These are phyloP conservation scores for Ballota nigra DNA, from an alignment of 257 asterid genomes.

Conservation along the genomic window DNA sequence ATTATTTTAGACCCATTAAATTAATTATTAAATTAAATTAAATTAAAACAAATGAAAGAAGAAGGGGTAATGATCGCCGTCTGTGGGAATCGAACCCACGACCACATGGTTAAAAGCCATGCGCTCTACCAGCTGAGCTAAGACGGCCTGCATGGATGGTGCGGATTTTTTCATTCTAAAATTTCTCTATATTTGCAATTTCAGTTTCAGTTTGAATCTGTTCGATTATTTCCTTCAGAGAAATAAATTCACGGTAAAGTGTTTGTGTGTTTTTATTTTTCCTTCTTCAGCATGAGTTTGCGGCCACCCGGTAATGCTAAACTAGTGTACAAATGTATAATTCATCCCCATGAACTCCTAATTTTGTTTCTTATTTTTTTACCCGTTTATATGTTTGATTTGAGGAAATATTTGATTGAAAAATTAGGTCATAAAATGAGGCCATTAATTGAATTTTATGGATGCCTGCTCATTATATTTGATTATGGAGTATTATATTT, in stretches of 20 bases:
- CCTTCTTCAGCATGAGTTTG: background rate
- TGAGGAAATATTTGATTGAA: background rate
- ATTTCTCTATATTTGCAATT: too few species aligned
- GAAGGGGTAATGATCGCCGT: too few species aligned
- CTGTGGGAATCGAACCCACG: slow-evolving; percentile 99
- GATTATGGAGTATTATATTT: background rate
- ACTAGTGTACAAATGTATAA: background rate
- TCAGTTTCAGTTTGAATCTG: background rate
- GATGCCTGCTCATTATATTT: background rate
- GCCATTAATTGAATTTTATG: background rate
- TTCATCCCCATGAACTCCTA: background rate
- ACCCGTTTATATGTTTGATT: background rate
- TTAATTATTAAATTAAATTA: too few species aligned
- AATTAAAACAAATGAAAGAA: too few species aligned
- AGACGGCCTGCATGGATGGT: slow-evolving; percentile 36
- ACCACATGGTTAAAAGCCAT: slow-evolving; percentile 97
- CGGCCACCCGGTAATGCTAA: background rate
- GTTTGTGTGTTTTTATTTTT: background rate
- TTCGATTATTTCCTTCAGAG: background rate
- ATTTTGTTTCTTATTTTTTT: background rate
- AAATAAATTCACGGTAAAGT: background rate
- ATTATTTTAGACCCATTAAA: too few species aligned
- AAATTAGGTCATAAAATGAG: background rate
- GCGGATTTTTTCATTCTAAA: too few species aligned
- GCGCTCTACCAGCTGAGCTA: slow-evolving; percentile 99